Base-by-base conservation (phyloP, 2,329 filamentous ascomycete species). In the Fusarium sp. region DNA sequence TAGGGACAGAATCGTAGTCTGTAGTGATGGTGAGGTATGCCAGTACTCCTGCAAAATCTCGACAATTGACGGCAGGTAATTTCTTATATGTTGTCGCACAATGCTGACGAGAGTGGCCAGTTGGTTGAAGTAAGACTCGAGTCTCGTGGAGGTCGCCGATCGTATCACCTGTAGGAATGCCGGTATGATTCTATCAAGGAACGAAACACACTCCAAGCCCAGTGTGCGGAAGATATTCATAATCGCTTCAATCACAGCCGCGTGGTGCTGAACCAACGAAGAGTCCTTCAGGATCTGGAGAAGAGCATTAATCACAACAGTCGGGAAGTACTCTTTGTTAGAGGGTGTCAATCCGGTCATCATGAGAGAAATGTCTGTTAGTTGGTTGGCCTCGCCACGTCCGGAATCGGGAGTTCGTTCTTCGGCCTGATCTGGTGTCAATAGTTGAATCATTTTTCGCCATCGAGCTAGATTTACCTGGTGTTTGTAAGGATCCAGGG, bases 151-250 rank as follows among this genome's bases (percentile, higher is more conserved):
- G 20, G 93, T 90, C 10, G 95, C 94, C 55, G 92, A 92, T 74
- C 92, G 89, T 68, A 99, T 97, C 62, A 99, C 95, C 20, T 90
- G 87, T 45, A 99, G 87, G 78, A 99, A 99, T 0, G 94, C 96
- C 0, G 97, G 96, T 36, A 99, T 93, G 68, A 99, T 98, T 68
- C 96, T 92, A 68, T 93, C 93, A 3, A 99, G 89, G 81, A 98
- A 99, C 0, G 94, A 93, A 13, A 99, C 95, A 80, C 96, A 99
- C 80, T 98, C 97, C 75, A 99, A 84, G 4, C 96, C 96, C 68
- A 99, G 88, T 0, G 97, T 99, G 75, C 96, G 93, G 83, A 99
- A 99, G 65, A 99, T 99, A 75, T 94, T 97, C 91, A 99, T 98
- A 76, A 99, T 97, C 9, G 96, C 96, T 80, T 98, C 96, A 56